Evolutionary conservation across 2,329 filamentous ascomycete species (phyloP).

Genomic region (Neurospora crassa): DNA sequence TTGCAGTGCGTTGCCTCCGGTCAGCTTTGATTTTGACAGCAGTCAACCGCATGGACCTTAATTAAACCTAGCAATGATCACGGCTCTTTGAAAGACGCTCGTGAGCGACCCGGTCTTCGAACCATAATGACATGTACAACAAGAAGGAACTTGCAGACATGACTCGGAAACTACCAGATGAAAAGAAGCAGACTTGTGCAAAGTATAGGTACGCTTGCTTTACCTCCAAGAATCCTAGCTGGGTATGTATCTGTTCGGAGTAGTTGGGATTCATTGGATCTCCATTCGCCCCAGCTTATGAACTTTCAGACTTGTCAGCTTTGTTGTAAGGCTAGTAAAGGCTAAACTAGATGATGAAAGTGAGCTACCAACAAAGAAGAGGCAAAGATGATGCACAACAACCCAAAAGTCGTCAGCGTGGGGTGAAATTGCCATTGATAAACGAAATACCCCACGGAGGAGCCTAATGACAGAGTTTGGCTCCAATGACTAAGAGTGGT

Average conservation of each 20-base stretch:
- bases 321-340: neutral
- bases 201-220: neutral
- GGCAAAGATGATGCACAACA: neutral
- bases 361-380: neutral
- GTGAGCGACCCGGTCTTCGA: neutral
- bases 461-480: neutral
- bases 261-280: neutral
- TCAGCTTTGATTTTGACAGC: neutral
- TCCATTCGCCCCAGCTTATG: neutral
- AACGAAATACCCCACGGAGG: neutral
- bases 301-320: neutral
- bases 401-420: neutral
- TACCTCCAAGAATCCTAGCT: neutral
- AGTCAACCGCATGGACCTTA: neutral
- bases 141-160: neutral
- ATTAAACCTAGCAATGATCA: neutral
- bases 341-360: neutral
- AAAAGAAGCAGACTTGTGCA: neutral
- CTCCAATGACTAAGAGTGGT: neutral
- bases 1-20: neutral
- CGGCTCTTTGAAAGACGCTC: neutral
- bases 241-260: neutral
- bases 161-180: neutral
- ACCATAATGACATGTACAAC: neutral
- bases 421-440: neutral